Evolutionary conservation across 2,329 filamentous ascomycete species (phyloP), one percentile per base, ranked within the genome.

Genomic region (Penicillium hordei): DNA sequence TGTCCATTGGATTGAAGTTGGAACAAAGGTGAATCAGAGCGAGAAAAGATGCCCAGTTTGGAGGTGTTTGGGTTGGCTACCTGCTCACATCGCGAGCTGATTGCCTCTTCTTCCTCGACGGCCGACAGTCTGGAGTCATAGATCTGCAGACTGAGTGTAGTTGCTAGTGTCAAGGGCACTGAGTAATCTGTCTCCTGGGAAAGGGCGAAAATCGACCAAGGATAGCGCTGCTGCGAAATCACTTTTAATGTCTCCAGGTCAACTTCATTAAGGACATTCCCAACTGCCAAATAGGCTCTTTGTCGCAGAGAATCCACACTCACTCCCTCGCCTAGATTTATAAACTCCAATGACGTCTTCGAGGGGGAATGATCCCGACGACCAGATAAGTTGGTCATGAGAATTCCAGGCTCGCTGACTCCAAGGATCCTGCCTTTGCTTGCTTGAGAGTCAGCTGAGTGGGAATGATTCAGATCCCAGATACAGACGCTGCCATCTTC

Each of bases 401-500:
- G 79, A 9, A 93, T 79, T 0, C 88, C 89, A 0, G 86, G 79
- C 21, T 77, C 77, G 72, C 89, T 94, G 60, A 82, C 83, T 1
- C 83, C 86, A 12, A 90, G 64, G 33, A 94, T 83, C 3, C 80
- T 83, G 48, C 77, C 76, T 31, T 80, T 82, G 1, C 83, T 83
- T 21, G 65, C 60, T 12, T 63, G 65, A 2, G 70, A 69, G 5
- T 63, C 64, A 21, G 64, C 62, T 1, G 61, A 63, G 56, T 75
- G 70, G 4, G 72, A 72, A 55, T 71, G 68, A 54, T 82, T 85
- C 50, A 90, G 78, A 69, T 96, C 89, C 92, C 92, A 97, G 7
- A 96, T 76, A 65, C 88, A 90, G n/a, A 97, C 83, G 51, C 90
- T 91, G 0, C 92, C 92, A 70, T 97, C 90, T 57, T 95, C 91